Percentiles rank a stretch among this genome's conserved stretches.
These are phyloP conservation scores for Pythium pectinolyticum DNA, from an alignment of 352 stramenopile species.

Conservation along the genomic window DNA sequence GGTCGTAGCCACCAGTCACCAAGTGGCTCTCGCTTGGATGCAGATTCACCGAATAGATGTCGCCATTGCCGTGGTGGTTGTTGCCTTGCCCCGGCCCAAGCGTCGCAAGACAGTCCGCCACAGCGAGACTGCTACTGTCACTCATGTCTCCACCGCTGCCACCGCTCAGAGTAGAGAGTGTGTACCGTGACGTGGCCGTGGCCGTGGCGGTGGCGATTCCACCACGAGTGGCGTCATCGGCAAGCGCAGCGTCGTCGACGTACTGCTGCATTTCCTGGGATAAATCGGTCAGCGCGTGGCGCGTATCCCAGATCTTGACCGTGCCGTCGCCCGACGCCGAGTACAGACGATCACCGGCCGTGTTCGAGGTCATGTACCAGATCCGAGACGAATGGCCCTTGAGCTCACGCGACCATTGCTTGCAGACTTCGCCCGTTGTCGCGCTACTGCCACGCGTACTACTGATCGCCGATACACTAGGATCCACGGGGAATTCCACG, in stretches of 20 bases:
- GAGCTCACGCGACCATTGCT: slow-evolving; percentile 58
- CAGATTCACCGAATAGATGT: slow-evolving; percentile 86
- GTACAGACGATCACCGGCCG: slow-evolving; percentile 65
- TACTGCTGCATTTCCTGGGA: slow-evolving; percentile 39
- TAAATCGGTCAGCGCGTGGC: slow-evolving; percentile 43
- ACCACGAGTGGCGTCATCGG: too few species aligned
- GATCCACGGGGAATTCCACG: slow-evolving; percentile 47
- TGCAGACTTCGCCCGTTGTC: slow-evolving; percentile 45
- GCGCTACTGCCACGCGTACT: slow-evolving; percentile 1
- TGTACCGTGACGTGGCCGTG: slow-evolving; percentile 8
- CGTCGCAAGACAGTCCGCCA: slow-evolving; percentile 24
- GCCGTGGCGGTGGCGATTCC: too few species aligned
- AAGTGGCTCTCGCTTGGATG: slow-evolving; percentile 86
- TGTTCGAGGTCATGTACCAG: slow-evolving; percentile 75
- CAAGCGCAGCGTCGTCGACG: slow-evolving; percentile 33
- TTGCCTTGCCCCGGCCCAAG: slow-evolving; percentile 37
- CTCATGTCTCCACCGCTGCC: slow-evolving; percentile 1
- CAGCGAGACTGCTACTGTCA: not conserved
- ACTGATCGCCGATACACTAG: not conserved
- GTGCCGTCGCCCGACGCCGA: slow-evolving; percentile 81
- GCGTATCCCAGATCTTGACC: slow-evolving; percentile 87
- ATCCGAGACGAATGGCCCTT: slow-evolving; percentile 82
- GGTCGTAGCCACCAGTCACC: slow-evolving; percentile 85
- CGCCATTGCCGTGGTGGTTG: slow-evolving; percentile 34
- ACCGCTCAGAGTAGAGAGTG: not conserved